Base-by-base conservation (phyloP, 768 basidiomycete genomes). In the Amanita jacksonii region DNA sequence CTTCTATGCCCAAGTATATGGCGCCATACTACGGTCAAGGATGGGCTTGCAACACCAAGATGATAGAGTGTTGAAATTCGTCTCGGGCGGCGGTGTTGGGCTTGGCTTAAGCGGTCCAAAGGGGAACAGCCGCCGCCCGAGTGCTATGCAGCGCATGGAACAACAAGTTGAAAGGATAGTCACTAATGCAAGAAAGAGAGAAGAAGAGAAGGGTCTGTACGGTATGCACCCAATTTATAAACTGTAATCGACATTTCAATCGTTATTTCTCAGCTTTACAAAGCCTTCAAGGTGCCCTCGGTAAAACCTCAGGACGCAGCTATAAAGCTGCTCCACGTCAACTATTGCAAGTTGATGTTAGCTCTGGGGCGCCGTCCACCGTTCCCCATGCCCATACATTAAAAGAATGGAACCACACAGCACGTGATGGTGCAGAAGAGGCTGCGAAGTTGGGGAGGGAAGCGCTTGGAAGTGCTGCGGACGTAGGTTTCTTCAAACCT, bases 251-350 rank as follows among this genome's bases (percentile, higher is more conserved):
- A 22, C 15, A 7, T 23, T 10, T 12, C 22, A 45, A 27, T 37
- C 41, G 40, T 46, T 18, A 34, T 42, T 15, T 35, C 44, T 13
- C 43, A 86, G 84, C 79, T 34, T 54, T 81, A 15, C 80, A 81
- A 55, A 87, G 77, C 58, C 72, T 94, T 10, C 81, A 96, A 67
- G 93, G 94, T 44, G 96, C 92, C 6, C 74, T 99, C 3, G 96
- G 96, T 6, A 92, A 84, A 62, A 94, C 93, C 1, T 89, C 92
- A 27, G 85, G 90, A 19, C 72, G 94, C 45, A 93, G 91, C 48
- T 88, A 92, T 57, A 92, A 91, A 54, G 90, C 92, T 23, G 93
- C 93, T n/a, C 96, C 96, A 10, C 77, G 94, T 32, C 94, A 96
- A 49, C 77, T 98, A 19, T 73, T 99, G 3, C 91, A 98, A 60